These are phyloP conservation scores for Entonaema liquescens DNA, from an alignment of 495 filamentous ascomycete species.

Conservation along the genomic window DNA sequence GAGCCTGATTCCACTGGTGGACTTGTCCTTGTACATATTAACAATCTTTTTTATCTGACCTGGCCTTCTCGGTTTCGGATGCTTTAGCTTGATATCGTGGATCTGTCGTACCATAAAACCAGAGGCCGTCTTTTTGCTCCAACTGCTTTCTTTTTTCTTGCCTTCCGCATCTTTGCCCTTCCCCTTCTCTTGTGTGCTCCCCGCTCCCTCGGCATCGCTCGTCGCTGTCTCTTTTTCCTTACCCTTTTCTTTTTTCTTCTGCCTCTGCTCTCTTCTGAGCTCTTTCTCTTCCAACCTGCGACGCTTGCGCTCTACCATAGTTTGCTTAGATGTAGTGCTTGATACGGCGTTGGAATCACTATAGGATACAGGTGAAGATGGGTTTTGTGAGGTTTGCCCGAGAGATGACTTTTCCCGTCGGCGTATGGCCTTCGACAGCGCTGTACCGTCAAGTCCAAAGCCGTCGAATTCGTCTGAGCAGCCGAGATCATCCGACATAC, in stretches of 20 bases:
- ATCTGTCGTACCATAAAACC: conserved; percentile 44
- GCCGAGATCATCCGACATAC: conserved; percentile 24
- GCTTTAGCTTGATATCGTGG: conserved; percentile 42
- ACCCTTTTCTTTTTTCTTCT: conserved; percentile 30
- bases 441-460: conserved; percentile 42
- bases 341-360: conserved; percentile 23
- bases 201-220: conserved; percentile 5
- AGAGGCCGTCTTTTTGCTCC: conserved; percentile 44
- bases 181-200: conserved; percentile 8
- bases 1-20: conserved; percentile 36
- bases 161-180: conserved; percentile 33
- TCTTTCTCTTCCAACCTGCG: conserved; percentile 42
- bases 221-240: conserved; percentile 2
- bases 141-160: conserved; percentile 36
- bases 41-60: conserved; percentile 44
- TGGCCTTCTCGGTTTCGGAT: conserved; percentile 44
- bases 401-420: conserved; percentile 9
- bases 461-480: conserved; percentile 18
- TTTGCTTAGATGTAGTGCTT: conserved; percentile 69
- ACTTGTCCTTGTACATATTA: conserved; percentile 46
- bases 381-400: not conserved
- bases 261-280: conserved; percentile 21
- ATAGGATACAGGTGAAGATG: conserved; percentile 7
- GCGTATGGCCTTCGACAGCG: conserved; percentile 27
- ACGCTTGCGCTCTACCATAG: conserved; percentile 79